Evolutionary conservation across 345 rosid species (phyloP).

Genomic region (Sisymbrium irio): DNA sequence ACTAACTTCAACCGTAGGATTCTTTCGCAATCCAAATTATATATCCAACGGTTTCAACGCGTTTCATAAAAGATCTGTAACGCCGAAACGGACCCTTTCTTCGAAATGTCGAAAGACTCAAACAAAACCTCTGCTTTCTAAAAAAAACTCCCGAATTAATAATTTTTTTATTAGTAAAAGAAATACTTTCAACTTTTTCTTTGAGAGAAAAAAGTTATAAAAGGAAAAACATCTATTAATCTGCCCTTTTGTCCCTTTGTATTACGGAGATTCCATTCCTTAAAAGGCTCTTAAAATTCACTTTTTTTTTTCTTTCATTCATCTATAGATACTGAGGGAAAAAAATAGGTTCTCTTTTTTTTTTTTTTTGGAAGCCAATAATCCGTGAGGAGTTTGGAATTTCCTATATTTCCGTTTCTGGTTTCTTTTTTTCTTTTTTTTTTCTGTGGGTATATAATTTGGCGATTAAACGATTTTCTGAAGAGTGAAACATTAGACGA

Average conservation of each 20-base stretch:
- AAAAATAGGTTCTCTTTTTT: not conserved
- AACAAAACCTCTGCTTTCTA: not conserved
- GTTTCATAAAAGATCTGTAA: not conserved
- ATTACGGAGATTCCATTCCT: constrained; percentile 17
- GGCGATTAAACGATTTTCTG: constrained; percentile 25
- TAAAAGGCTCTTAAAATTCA: not conserved
- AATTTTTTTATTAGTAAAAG: not conserved
- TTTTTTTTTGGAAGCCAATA: not conserved
- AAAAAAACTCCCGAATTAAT: not conserved
- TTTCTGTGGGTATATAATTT: constrained; percentile 1
- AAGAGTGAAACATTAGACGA: constrained; percentile 6
- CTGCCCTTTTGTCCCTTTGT: constrained; percentile 2
- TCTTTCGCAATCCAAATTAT: not conserved
- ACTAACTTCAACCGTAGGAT: constrained; percentile 23
- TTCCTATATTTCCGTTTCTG: constrained; percentile 10
- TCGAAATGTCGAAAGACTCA: not conserved
- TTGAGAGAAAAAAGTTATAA: constrained; percentile 3
- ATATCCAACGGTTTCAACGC: constrained; percentile 33
- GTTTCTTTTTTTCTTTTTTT: not conserved
- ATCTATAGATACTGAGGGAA: not conserved
- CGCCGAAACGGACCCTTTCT: constrained; percentile 22
- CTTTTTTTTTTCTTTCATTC: not conserved
- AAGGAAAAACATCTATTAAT: constrained; percentile 3
- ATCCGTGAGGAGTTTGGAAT: not conserved
- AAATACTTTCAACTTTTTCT: not conserved